Conservation (phyloP, 768 basidiomycete species). For the Termitomyces sp. region DNA sequence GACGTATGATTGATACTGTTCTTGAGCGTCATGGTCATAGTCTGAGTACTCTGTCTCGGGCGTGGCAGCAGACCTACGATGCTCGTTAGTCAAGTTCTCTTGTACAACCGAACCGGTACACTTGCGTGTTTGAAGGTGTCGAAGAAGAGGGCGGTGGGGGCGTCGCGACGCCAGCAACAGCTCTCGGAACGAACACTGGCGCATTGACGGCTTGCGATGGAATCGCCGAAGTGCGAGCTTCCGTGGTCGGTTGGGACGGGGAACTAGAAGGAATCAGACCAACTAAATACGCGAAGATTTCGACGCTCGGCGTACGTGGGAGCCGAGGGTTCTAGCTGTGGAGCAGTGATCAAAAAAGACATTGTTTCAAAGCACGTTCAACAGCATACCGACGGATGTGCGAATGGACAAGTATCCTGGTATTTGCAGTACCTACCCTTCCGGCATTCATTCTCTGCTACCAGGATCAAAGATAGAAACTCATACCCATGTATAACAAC, state of each 20-base stretch:
- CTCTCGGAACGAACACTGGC: slow-evolving; percentile 79
- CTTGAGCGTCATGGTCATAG: slow-evolving; percentile 15
- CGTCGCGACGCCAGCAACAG: slow-evolving; percentile 20
- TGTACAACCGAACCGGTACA: neutral
- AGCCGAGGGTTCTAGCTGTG: slow-evolving; percentile 19
- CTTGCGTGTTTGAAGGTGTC: slow-evolving; percentile 16
- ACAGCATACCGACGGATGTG: slow-evolving; percentile 63
- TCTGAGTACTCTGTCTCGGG: slow-evolving; percentile 16
- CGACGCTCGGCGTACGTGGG: slow-evolving; percentile 22
- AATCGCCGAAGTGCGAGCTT: slow-evolving; percentile 26
- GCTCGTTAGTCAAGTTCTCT: neutral
- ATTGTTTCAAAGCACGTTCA: neutral
- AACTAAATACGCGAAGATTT: neutral
- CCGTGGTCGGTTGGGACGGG: slow-evolving; percentile 14
- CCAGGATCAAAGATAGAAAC: neutral
- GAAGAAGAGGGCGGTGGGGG: slow-evolving; percentile 23
- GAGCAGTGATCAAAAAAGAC: neutral
- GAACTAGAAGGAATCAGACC: neutral
- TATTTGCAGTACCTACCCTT: slow-evolving; percentile 68
- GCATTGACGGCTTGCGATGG: slow-evolving; percentile 73
- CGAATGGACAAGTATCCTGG: slow-evolving; percentile 79
- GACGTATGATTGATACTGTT: slow-evolving; percentile 20
- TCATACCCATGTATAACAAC: slow-evolving; percentile 84
- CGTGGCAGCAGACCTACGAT: slow-evolving; percentile 13
- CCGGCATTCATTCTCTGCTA: neutral